phyloP scores from a whole-genome alignment of 257 asterid genomes.

The Solanum etuberosum region DNA sequence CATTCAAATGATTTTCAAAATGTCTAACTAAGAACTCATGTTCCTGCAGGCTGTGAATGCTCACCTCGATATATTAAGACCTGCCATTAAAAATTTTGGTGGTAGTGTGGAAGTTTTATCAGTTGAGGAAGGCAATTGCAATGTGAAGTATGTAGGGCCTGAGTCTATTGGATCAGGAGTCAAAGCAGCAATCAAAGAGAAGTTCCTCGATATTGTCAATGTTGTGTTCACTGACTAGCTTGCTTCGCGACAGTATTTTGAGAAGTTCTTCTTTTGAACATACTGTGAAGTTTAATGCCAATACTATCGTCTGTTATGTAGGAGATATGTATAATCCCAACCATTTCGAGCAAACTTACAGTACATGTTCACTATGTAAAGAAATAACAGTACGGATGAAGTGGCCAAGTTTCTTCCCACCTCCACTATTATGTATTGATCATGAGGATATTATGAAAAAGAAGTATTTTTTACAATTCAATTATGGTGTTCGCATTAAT shows the following conservation, averaged over 20 bases:
- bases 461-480: neutral
- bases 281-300: neutral
- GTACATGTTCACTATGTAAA: neutral
- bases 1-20: neutral
- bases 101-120: slow-evolving; percentile 77
- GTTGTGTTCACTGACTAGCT: slow-evolving; percentile 47
- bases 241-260: neutral
- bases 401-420: neutral
- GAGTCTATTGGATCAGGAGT: slow-evolving; percentile 81
- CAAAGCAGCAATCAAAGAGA: slow-evolving; percentile 94
- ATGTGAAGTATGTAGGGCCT: slow-evolving; percentile 61
- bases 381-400: neutral
- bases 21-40: neutral
- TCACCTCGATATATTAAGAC: slow-evolving; percentile 73
- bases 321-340: neutral
- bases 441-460: neutral
- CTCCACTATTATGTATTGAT: neutral
- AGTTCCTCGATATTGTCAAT: slow-evolving; percentile 61
- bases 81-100: slow-evolving; percentile 81
- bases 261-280: neutral
- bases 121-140: slow-evolving; percentile 48
- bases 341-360: neutral
- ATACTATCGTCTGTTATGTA: neutral
- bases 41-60: slow-evolving; percentile 59
- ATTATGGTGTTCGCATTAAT: neutral